Percentiles rank a stretch among this genome's conserved stretches.
These are phyloP conservation scores for Porodaedalea pini DNA, from an alignment of 1,284 basidiomycete species.

Conservation along the genomic window DNA sequence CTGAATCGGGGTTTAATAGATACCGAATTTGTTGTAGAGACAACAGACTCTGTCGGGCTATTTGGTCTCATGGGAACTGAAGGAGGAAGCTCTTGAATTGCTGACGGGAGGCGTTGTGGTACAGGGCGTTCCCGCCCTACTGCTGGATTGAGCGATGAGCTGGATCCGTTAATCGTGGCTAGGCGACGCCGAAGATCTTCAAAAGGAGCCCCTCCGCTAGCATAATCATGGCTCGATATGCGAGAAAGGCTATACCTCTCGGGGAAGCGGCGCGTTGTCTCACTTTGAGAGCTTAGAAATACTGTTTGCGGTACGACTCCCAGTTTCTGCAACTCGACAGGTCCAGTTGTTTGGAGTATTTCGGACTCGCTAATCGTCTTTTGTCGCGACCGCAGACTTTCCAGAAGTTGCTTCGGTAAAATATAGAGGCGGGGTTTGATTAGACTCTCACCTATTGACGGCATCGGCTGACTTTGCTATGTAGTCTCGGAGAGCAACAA, in stretches of 20 bases:
- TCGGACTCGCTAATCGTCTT: slow-evolving; percentile 60
- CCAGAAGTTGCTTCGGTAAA: background rate
- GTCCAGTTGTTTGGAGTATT: slow-evolving; percentile 60
- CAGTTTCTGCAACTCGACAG: slow-evolving; percentile 76
- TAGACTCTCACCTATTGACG: slow-evolving; percentile 45
- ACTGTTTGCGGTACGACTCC: slow-evolving; percentile 94
- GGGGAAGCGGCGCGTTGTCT: slow-evolving; percentile 34
- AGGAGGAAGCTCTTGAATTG: slow-evolving; percentile 35
- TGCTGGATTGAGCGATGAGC: slow-evolving; percentile 51
- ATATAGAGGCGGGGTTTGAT: slow-evolving; percentile 4
- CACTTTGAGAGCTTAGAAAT: slow-evolving; percentile 67
- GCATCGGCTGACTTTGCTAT: slow-evolving; percentile 80
- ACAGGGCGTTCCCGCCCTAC: slow-evolving; percentile 42
- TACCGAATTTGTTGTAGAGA: slow-evolving; percentile 64
- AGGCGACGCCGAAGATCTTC: slow-evolving; percentile 73
- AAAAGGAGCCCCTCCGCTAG: slow-evolving; percentile 45
- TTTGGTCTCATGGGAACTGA: slow-evolving; percentile 43
- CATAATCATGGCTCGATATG: slow-evolving; percentile 43
- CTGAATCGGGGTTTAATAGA: slow-evolving; percentile 60
- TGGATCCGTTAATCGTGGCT: slow-evolving; percentile 65
- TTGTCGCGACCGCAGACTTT: slow-evolving; percentile 60
- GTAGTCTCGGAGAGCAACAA: slow-evolving; percentile 84
- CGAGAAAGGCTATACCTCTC: slow-evolving; percentile 30
- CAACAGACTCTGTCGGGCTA: slow-evolving; percentile 71
- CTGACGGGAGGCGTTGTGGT: slow-evolving; percentile 26